Conservation (phyloP, 1,284 basidiomycete genomes). For the Ustilago crameri region DNA sequence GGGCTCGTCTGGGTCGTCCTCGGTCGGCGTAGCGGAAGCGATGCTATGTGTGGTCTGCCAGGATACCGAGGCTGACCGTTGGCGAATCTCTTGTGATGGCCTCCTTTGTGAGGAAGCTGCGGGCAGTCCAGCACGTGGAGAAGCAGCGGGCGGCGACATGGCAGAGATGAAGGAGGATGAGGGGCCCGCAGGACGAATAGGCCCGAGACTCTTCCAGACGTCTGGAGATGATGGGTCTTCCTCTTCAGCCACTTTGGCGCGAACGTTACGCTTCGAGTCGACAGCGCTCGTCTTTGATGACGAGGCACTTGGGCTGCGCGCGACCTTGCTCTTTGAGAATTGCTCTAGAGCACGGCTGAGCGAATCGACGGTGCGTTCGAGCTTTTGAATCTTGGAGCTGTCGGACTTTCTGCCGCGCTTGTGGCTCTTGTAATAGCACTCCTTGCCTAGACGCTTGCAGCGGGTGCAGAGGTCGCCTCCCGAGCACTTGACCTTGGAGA, state of each 20-base stretch:
- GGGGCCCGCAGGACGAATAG: slow-evolving; percentile 6
- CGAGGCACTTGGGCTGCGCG: slow-evolving; percentile 10
- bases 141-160: slow-evolving; percentile 37
- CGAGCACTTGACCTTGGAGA: slow-evolving; percentile 51
- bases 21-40: slow-evolving; percentile 39
- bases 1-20: slow-evolving; percentile 45
- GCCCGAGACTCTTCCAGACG: slow-evolving; percentile 8
- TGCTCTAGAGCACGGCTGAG: slow-evolving; percentile 46
- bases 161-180: slow-evolving; percentile 12
- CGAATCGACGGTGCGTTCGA: slow-evolving; percentile 48
- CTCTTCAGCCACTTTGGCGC: not conserved
- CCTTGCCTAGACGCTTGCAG: slow-evolving; percentile 42
- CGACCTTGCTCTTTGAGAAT: slow-evolving; percentile 31
- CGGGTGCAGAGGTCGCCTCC: slow-evolving; percentile 42
- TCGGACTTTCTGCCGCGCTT: slow-evolving; percentile 54
- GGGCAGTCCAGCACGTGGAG: slow-evolving; percentile 8
- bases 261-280: slow-evolving; percentile 11
- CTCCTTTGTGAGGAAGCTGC: not conserved
- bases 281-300: slow-evolving; percentile 1
- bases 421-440: slow-evolving; percentile 50
- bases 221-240: slow-evolving; percentile 18
- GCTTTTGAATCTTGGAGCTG: slow-evolving; percentile 52
- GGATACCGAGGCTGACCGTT: slow-evolving; percentile 25
- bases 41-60: slow-evolving; percentile 34
- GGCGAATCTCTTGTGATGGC: slow-evolving; percentile 20